Evolutionary conservation across 805 yeast genomes (phyloP), one percentile per base, ranked within the genome.

Genomic region (Naumovozyma baii): DNA sequence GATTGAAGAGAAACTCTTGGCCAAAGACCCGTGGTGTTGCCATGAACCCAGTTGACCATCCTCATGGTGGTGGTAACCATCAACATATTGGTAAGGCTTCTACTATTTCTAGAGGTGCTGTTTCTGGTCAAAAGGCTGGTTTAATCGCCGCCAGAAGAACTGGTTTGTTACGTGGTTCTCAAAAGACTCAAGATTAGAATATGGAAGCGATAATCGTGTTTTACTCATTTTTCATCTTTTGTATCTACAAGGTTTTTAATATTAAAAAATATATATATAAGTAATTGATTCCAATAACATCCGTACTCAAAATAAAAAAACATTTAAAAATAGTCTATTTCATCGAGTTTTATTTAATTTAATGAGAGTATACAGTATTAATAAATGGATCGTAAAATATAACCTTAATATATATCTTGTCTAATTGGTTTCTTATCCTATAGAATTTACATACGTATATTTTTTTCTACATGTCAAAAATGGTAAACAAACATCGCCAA

Each of bases 51-150:
- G 98, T 90, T 72, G 98, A 90, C 72, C 98, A 90, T 80, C 98
- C 98, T 72, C 98, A 90, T 74, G 98, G 98, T 85, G 97, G 98
- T 90, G 98, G 98, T 90, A 88, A 88, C 95, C 97, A 90, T 76
- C 97, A 90, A 80, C 97, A 90, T 74, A 90, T 88, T 77, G 97
- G 97, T 87, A 90, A 90, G 81, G 96, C 97, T 66, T 90, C 97
- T 63, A 90, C 97, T 66, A 90, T 90, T 65, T 82, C 95, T 61
- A 86, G 97, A 83, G 95, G 95, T 73, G 96, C 97, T 59, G 97
- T 90, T 70, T 77, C 98, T 66, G 98, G 98, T 85, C 98, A 90
- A 80, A 90, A 90, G 94, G 95, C 94, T 70, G 98, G 98, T 90
- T 86, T 90, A 70, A 92, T 90, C 72, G 98, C 98, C 66, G 98